These are phyloP conservation scores for Eucalyptus marginata DNA, from an alignment of 345 rosid species.

Conservation along the genomic window DNA sequence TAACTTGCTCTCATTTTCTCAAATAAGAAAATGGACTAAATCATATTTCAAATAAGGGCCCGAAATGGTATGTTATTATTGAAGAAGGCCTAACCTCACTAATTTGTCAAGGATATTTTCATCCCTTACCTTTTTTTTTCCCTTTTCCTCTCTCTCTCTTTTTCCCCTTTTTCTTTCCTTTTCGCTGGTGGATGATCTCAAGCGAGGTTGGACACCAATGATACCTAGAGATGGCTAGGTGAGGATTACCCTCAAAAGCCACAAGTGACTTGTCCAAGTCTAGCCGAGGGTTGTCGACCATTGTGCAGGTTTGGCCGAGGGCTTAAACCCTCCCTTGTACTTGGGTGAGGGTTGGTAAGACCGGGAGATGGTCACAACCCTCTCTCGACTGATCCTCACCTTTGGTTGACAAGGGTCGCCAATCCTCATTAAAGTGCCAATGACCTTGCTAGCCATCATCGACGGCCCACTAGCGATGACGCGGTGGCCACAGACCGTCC, in stretches of 20 bases:
- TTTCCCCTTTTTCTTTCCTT: neutral
- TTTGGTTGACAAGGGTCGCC: neutral
- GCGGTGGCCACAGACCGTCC: fast-evolving
- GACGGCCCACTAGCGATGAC: fast-evolving
- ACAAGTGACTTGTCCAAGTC: fast-evolving
- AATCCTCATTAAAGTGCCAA: neutral
- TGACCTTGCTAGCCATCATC: fast-evolving
- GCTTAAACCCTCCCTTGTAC: neutral
- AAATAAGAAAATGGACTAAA: fast-evolving
- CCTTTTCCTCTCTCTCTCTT: too few species aligned
- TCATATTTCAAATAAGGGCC: fast-evolving
- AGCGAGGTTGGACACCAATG: fast-evolving
- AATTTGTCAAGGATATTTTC: neutral
- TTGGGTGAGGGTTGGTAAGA: neutral
- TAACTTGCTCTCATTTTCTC: fast-evolving
- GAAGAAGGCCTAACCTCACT: neutral
- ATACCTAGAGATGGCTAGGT: neutral
- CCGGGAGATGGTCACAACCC: too few species aligned
- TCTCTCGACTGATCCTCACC: neutral
- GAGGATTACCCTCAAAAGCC: neutral
- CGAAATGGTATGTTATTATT: fast-evolving
- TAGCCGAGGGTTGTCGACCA: neutral
- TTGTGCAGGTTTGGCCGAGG: neutral
- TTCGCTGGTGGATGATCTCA: fast-evolving
- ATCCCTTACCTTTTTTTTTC: fast-evolving